Evolutionary conservation across 495 filamentous ascomycete genomes (phyloP).

Genomic region (Talaromyces ruber): DNA sequence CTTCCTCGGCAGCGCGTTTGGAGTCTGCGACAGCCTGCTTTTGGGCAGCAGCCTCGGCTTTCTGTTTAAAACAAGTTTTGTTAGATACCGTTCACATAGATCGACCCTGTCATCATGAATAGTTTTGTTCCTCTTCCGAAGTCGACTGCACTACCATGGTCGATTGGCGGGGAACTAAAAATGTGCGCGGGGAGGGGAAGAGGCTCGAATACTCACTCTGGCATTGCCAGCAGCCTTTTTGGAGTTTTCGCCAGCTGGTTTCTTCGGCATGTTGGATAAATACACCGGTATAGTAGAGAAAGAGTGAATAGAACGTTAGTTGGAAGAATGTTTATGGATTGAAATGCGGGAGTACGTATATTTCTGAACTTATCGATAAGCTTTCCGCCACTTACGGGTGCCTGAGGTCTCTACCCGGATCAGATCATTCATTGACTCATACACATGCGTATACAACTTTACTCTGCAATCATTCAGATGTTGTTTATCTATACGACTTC

Average conservation of each 20-base stretch:
- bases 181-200: background rate
- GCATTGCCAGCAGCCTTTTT: slow-evolving; percentile 92
- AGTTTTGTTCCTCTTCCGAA: background rate
- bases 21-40: slow-evolving; percentile 65
- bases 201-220: slow-evolving; percentile 27
- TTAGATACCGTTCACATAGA: background rate
- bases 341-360: background rate
- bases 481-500: background rate
- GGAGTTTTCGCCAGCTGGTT: slow-evolving; percentile 59
- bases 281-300: background rate
- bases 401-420: background rate
- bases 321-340: background rate
- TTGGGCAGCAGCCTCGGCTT: slow-evolving; percentile 74
- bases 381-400: background rate
- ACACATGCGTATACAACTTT: background rate
- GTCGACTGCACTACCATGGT: background rate
- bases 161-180: background rate
- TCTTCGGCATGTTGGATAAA: slow-evolving; percentile 47
- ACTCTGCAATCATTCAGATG: background rate
- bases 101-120: background rate
- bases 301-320: background rate
- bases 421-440: background rate
- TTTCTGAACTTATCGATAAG: background rate
- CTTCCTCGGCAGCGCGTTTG: slow-evolving; percentile 62
- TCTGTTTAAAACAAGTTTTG: slow-evolving; percentile 41